These are phyloP conservation scores for Arthroderma sp. DNA, from an alignment of 2,329 filamentous ascomycete species.

Conservation along the genomic window DNA sequence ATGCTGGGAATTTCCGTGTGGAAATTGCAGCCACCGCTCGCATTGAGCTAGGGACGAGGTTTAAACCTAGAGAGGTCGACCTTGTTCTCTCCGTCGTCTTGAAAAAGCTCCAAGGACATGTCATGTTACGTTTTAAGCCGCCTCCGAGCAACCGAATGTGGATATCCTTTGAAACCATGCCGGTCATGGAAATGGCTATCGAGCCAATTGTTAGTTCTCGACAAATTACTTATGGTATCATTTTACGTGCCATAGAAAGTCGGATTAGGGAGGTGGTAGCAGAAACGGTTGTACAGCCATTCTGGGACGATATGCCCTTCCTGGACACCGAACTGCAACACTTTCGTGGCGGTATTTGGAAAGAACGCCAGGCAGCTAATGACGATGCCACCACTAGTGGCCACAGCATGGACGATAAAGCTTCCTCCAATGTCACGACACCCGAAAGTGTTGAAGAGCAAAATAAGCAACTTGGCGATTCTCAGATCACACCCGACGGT, in stretches of 20 bases:
- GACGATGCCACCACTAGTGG: slow-evolving; percentile 25
- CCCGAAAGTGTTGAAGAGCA: not conserved
- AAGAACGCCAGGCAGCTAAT: slow-evolving; percentile 15
- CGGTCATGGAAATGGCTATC: slow-evolving; percentile 85
- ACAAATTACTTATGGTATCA: slow-evolving; percentile 88
- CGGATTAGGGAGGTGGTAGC: slow-evolving; percentile 86
- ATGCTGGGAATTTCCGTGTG: slow-evolving; percentile 76
- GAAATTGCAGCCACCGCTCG: slow-evolving; percentile 88
- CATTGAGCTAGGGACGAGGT: slow-evolving; percentile 75
- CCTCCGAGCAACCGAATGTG: slow-evolving; percentile 93
- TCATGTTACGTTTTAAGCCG: slow-evolving; percentile 78
- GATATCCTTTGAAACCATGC: slow-evolving; percentile 88
- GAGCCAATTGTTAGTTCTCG: slow-evolving; percentile 90
- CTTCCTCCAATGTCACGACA: not conserved
- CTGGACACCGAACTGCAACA: slow-evolving; percentile 63
- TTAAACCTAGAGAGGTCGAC: slow-evolving; percentile 83
- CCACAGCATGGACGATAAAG: slow-evolving; percentile 14
- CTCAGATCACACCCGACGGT: no score
- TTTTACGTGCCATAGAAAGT: slow-evolving; percentile 86
- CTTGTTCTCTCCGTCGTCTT: slow-evolving; percentile 75
- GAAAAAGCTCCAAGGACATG: slow-evolving; percentile 72
- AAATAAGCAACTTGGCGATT: not conserved
- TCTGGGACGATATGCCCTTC: slow-evolving; percentile 94
- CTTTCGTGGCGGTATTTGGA: slow-evolving; percentile 78
- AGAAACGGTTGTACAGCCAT: slow-evolving; percentile 80